Base-by-base conservation (phyloP, 2,329 filamentous ascomycete species). In the Hypomyces rosellus region DNA sequence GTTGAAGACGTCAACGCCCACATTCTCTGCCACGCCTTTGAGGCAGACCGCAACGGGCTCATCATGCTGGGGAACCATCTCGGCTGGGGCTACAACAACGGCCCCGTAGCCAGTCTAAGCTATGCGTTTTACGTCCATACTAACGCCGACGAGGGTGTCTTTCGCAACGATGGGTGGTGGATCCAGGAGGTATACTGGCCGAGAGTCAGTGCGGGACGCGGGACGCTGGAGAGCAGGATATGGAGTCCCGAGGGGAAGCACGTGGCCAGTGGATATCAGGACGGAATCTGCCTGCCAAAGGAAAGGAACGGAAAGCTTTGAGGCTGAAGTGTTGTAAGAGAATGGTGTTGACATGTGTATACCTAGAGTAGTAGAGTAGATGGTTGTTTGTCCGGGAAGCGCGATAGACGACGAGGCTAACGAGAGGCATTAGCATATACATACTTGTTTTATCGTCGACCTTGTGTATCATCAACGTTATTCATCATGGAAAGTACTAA, bases 251-350 rank as follows among this genome's bases (percentile, higher is more conserved):
- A 62, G 3, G 77, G 77, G 3, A 66, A 72, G 18, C 77, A 80
- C 55, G 71, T 81, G 1, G 77, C 77, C 5, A 78, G 73, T 1
- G 75, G 74, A 42, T 79, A 77, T 51, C 77, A 81, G 55, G 77
- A 81, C 53, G 77, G 76, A 3, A 68, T 78, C 9, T 54, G 72
- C 20, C 49, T 64, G 33, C 69, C 66, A 5, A 60, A 57, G 52
- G 56, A 37, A 14, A 54, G 56, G 58, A 52, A 46, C 9, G 25
- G 25, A 30, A 30, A 30, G 9, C 25, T 30, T 30, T 30, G 25
- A 30, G 2, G 25, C 51, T 55, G 6, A 56, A 51, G 25, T 15
- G 66, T 42, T 15, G 66, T 43, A 61, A 20, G 16, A 16, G 34
- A 14, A 15, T 7, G 36, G 33, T 22, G 14, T 38, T 15, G 30